Evolutionary conservation across 1,284 basidiomycete species (phyloP).

Genomic region (Fomitiporia mediterranea): DNA sequence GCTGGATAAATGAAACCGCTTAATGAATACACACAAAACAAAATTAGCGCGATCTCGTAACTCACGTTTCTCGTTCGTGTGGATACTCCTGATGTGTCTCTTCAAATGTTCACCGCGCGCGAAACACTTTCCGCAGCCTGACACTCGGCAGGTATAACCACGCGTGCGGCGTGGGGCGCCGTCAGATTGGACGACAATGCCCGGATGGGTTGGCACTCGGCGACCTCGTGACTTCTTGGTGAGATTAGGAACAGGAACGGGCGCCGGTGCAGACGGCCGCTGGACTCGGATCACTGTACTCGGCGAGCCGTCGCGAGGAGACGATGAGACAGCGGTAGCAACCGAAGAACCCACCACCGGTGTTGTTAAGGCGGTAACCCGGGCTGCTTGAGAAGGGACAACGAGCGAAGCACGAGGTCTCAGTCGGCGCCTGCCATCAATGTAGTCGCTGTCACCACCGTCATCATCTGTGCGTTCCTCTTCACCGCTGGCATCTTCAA

Average conservation of each 20-base stretch:
- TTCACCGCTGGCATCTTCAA: slow-evolving; percentile 4
- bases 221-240: slow-evolving; percentile 71
- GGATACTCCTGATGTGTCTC: slow-evolving; percentile 72
- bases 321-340: background rate
- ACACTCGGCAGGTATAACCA: slow-evolving; percentile 66
- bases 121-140: slow-evolving; percentile 77
- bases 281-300: background rate
- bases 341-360: slow-evolving; percentile 6
- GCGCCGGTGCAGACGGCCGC: slow-evolving; percentile 34
- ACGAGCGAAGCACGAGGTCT: slow-evolving; percentile 9
- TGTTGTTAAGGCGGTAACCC: slow-evolving; percentile 11
- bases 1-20: slow-evolving; percentile 40
- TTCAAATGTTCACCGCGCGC: slow-evolving; percentile 75
- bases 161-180: slow-evolving; percentile 43
- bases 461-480: slow-evolving; percentile 11
- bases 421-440: slow-evolving; percentile 6
- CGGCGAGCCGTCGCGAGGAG: background rate
- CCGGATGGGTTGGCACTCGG: slow-evolving; percentile 55
- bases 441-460: slow-evolving; percentile 18
- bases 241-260: slow-evolving; percentile 65
- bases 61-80: slow-evolving; percentile 79
- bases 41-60: too few relatives aligned
- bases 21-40: slow-evolving; percentile 11
- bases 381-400: slow-evolving; percentile 18
- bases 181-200: slow-evolving; percentile 26